Evolutionary conservation across 2,329 filamentous ascomycete genomes (phyloP), one percentile per base, ranked within the genome.

Genomic region (Aureobasidium sp.): DNA sequence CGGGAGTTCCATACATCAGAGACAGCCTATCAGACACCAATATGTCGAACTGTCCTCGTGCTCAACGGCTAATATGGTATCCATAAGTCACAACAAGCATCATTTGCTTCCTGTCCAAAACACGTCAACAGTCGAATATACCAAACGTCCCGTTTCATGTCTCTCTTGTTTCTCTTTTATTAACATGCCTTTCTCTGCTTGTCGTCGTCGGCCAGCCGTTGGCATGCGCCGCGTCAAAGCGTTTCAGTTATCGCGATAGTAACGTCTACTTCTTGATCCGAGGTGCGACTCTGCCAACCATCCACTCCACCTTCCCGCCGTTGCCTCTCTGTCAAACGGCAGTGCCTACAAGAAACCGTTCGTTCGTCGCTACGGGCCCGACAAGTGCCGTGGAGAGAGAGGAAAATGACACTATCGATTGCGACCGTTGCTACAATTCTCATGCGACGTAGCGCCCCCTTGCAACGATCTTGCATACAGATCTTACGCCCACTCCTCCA

Each of bases 71-170:
- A 37, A 58, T 58, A 48, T 39, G 41, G 27, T 41, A 48, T 27
- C 31, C 55, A 29, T 36, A 58, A 58, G 27, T 57, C 53, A 31
- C 31, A 27, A 36, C 53, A 56, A 41, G 53, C 53, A 57, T 29
- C 27, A 48, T 58, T 48, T 34, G 45, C 57, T 22, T 48, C 36
- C 56, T 49, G 9, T n/a, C 29, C 27, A 49, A 60, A 60, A 60
- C 57, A 60, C 25, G 11, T 20, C 57, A 51, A 60, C 57, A 41
- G 45, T 60, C 45, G 37, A 51, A 59, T 48, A 41, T 60, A 60
- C 45, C 55, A 58, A 42, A 60, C 45, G 25, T 51, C 44, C 57
- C 57, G 57, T 60, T 60, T 60, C 57, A 60, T 34, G 57, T 60
- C 57, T 60, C 29, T 58, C 22, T 31, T 60, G 44, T 60, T 60